A percentile compares a stretch with the other conserved stretches of the same genome.
These are phyloP conservation scores for Lactuca sativa DNA, from an alignment of 129 eudicot genomes.

Conservation along the genomic window DNA sequence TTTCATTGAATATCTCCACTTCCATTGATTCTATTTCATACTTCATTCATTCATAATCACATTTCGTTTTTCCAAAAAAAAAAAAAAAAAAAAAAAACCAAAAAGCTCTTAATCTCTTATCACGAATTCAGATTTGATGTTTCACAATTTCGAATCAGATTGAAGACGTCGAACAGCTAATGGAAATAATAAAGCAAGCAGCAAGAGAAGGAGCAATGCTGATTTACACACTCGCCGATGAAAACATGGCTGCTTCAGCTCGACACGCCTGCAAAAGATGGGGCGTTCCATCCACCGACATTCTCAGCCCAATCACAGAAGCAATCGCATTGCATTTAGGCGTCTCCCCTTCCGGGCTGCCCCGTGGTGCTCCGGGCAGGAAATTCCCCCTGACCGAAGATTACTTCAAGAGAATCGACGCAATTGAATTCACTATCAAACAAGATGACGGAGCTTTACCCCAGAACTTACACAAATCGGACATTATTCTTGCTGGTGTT, in stretches of 20 bases:
- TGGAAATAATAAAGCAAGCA: slow-evolving; percentile 84
- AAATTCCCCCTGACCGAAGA: slow-evolving; percentile 61
- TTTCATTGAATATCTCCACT: slow-evolving; percentile 1
- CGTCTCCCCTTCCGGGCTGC: slow-evolving; percentile 84
- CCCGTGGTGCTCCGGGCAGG: slow-evolving; percentile 90
- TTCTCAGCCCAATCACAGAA: slow-evolving; percentile 85
- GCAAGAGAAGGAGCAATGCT: slow-evolving; percentile 87
- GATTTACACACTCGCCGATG: slow-evolving; percentile 90
- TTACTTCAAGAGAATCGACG: slow-evolving; percentile 79
- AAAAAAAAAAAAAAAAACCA: background rate
- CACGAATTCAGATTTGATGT: slow-evolving; percentile 1
- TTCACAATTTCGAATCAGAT: slow-evolving; percentile 39
- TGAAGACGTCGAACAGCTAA: slow-evolving; percentile 66
- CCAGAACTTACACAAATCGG: slow-evolving; percentile 63
- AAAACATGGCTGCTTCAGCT: slow-evolving; percentile 78
- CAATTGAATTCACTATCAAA: slow-evolving; percentile 93
- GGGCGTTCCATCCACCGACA: slow-evolving; percentile 72
- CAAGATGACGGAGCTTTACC: slow-evolving; percentile 98
- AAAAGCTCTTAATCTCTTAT: background rate
- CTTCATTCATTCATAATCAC: background rate
- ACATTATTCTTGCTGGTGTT: slow-evolving; percentile 84
- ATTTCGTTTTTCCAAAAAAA: background rate
- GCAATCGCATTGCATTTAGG: slow-evolving; percentile 77
- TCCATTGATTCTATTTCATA: background rate
- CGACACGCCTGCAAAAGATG: slow-evolving; percentile 77